Evolutionary conservation across 805 yeast species (phyloP), one percentile per base, ranked within the genome.

Genomic region (Candida caryicola): DNA sequence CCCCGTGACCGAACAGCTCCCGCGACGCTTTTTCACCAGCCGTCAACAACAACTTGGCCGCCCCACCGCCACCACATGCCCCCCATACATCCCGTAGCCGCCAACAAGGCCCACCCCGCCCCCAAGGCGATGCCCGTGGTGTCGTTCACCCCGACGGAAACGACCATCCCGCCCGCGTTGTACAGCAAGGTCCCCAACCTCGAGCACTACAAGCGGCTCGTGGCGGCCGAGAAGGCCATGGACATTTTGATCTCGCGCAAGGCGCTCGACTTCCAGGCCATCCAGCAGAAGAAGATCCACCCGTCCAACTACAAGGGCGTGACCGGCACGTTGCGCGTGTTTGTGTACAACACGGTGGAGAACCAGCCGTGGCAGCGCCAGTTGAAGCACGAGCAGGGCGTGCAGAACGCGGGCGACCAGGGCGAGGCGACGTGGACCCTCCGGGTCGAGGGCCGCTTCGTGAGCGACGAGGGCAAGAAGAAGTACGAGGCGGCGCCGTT

Each of bases 211-310:
- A 77, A 83, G 52, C 73, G 79, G 37, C 69, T 91, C 32, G 74
- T 76, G 46, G 88, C 84, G 6, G 87, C 90, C n/a, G 99, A 93
- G 59, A 76, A 79, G 44, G 74, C 79, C 45, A 63, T 91, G 32
- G 98, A 93, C 59, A 76, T 91, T 40, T 73, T 85, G 47, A 79
- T 87, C 27, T 80, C 90, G 31, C 78, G 95, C 43, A 91, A 91
- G 59, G 76, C 87, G 45, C 74, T 86, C 38, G 98, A 91, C 52
- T 71, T 89, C 40, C 95, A 87, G 57, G 95, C 90, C 46, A 62
- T 63, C 29, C 72, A 65, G 46, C 61, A 64, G 50, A 69, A 60
- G 45, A 60, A 59, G 33, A 52, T 60, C 56, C 71, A 59, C 49
- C 69, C 68, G 45, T 55, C 54, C 32, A 66, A 43, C 52, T 57